A percentile compares a stretch with the other conserved stretches of the same genome.
These are phyloP conservation scores for Coprinopsis marcescibilis DNA, from an alignment of 768 basidiomycete species.

Conservation along the genomic window DNA sequence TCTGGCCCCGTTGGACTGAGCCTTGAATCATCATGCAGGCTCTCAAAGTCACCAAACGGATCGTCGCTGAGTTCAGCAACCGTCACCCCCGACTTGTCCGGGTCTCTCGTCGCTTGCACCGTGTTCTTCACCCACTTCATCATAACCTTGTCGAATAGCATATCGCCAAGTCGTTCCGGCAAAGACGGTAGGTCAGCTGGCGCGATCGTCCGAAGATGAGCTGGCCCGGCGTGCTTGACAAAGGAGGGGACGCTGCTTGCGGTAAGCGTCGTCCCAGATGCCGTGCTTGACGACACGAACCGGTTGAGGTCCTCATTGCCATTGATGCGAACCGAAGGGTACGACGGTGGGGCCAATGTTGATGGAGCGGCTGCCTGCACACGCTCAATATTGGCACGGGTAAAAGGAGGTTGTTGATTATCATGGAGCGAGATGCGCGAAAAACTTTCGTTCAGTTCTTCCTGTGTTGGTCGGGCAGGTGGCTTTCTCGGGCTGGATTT, in stretches of 20 bases:
- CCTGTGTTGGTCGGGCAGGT: constrained; percentile 11
- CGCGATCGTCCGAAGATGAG: constrained; percentile 74
- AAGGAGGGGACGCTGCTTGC: constrained; percentile 73
- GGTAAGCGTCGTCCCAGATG: constrained; percentile 69
- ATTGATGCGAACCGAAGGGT: constrained; percentile 46
- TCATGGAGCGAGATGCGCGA: constrained; percentile 22
- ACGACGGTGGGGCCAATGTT: constrained; percentile 31
- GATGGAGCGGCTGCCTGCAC: constrained; percentile 16
- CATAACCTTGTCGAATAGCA: constrained; percentile 78
- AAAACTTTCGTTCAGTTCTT: constrained; percentile 13
- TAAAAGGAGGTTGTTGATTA: constrained; percentile 13
- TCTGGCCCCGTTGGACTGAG: constrained; percentile 9
- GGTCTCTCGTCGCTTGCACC: constrained; percentile 25
- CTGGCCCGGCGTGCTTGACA: constrained; percentile 76
- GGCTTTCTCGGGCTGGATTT: constrained; percentile 20
- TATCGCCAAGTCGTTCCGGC: constrained; percentile 76
- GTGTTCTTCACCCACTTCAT: constrained; percentile 82
- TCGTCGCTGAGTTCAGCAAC: constrained; percentile 66
- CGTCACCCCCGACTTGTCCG: constrained; percentile 24
- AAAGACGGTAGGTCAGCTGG: constrained; percentile 73
- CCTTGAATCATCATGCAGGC: constrained; percentile 59
- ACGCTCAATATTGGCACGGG: constrained; percentile 19
- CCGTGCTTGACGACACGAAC: constrained; percentile 85
- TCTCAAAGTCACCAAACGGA: constrained; percentile 90
- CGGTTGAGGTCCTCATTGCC: constrained; percentile 75